phyloP scores from a whole-genome alignment of 2,329 filamentous ascomycete species.

The Clarireedia monteithiana region DNA sequence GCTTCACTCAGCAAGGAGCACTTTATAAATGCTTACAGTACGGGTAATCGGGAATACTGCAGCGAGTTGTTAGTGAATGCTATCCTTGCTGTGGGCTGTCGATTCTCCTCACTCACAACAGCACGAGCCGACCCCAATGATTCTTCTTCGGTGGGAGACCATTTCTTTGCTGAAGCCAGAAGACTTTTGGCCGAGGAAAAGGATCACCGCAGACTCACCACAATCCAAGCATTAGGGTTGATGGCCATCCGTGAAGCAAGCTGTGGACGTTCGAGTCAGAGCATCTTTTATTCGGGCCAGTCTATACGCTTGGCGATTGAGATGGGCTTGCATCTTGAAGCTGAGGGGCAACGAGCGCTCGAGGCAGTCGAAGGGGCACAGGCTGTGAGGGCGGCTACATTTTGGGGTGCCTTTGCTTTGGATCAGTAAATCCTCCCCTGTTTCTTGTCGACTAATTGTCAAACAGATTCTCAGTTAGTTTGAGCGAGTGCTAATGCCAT shows the following conservation, averaged over 20 bases:
- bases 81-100: slow-evolving; percentile 48
- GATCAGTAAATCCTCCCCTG: slow-evolving; percentile 52
- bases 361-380: slow-evolving; percentile 31
- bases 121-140: slow-evolving; percentile 53
- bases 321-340: slow-evolving; percentile 18
- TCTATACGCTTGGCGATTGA: slow-evolving; percentile 62
- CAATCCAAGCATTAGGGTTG: slow-evolving; percentile 65
- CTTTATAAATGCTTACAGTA: slow-evolving; percentile 16
- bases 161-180: slow-evolving; percentile 65
- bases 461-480: background rate
- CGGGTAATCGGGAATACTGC: slow-evolving; percentile 18
- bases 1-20: slow-evolving; percentile 51
- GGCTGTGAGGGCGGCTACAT: slow-evolving; percentile 40
- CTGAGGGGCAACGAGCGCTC: slow-evolving; percentile 6
- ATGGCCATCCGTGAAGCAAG: slow-evolving; percentile 69
- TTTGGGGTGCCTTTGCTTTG: slow-evolving; percentile 36
- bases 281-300: slow-evolving; percentile 64
- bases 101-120: slow-evolving; percentile 59
- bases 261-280: slow-evolving; percentile 61
- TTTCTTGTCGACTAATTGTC: slow-evolving; percentile 29
- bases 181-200: slow-evolving; percentile 45
- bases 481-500: slow-evolving; percentile 25
- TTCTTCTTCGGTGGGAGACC: slow-evolving; percentile 58
- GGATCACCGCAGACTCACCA: slow-evolving; percentile 57
- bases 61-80: slow-evolving; percentile 36